Evolutionary conservation across 345 rosid genomes (phyloP), one percentile per base, ranked within the genome.

Genomic region (Citrus mangshanensis): DNA sequence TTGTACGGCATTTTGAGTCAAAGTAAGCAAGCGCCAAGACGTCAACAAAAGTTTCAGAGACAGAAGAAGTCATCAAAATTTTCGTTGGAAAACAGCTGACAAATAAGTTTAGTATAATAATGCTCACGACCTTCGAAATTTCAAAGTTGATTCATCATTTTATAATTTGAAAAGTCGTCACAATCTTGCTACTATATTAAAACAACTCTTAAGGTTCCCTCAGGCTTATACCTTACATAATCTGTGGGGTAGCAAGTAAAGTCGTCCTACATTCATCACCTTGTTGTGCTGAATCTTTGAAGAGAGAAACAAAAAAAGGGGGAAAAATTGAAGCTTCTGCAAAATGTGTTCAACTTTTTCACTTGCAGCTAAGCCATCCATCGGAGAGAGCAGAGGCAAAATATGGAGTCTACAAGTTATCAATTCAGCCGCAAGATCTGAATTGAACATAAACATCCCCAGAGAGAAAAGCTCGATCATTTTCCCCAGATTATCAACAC

Each of bases 261-360:
- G 18, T 46, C 16, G 9, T 13, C 18, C 13, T 46, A 54, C 6
- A 21, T 32, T 64, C 40, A 32, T 32, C 42, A 4, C 22, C 46
- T 9, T 66, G 9, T 13, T 21, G 6, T 34, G 69, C 46, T 25
- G 1, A 61, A 25, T 25, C 18, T 25, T 5, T 1, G 14, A 16
- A 63, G 8, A 4, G 14, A 14, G 30, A 27, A n/a, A 2, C 4
- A 14, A 28, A 28, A 4, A 59, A 9, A n/a, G 10, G 1, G 32
- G 5, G 3, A 2, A 38, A 2, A 2, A 4, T 25, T 14, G 14
- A 42, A 62, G 16, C 9, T 5, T 18, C 58, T 4, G 27, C 9
- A 58, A 58, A 76, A 85, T 85, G 90, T 68, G 79, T 77, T 70
- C 82, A 21, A 54, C 73, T 27, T 56, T 84, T 72, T 79, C 87